phyloP scores from a whole-genome alignment of 2,329 filamentous ascomycete genomes.

The Clathrospora elynae region DNA sequence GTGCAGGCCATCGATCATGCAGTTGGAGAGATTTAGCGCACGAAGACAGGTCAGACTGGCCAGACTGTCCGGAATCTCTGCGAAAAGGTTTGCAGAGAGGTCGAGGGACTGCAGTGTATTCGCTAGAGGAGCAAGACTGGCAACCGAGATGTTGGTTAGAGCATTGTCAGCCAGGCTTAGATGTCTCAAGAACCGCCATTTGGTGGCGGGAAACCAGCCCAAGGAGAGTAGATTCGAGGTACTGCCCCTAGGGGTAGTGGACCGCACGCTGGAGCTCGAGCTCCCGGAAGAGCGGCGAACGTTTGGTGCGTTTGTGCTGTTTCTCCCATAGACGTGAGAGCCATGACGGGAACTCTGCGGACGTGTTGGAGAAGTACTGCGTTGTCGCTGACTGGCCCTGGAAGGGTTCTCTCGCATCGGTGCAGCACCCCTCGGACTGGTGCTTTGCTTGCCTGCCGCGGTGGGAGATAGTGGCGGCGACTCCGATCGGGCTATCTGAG shows the following conservation, averaged over 20 bases:
- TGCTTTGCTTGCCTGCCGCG: conserved; percentile 51
- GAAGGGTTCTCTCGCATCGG: conserved; percentile 64
- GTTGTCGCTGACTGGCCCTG: conserved; percentile 55
- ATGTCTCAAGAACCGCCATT: conserved; percentile 94
- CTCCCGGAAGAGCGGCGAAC: conserved; percentile 89
- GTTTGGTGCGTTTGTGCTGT: conserved; percentile 60
- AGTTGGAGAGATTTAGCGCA: conserved; percentile 90
- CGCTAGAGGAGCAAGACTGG: conserved; percentile 79
- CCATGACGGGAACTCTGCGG: conserved; percentile 76
- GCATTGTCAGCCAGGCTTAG: conserved; percentile 91
- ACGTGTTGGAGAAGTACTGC: conserved; percentile 81
- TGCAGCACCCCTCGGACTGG: conserved; percentile 54
- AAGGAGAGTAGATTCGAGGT: conserved; percentile 75
- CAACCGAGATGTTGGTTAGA: conserved; percentile 75
- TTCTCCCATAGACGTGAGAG: conserved; percentile 67
- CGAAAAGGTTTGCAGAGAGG: conserved; percentile 88
- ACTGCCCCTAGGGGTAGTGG: conserved; percentile 65
- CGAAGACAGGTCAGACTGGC: conserved; percentile 84
- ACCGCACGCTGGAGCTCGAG: conserved; percentile 76
- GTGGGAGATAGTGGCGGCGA: conserved; percentile 59
- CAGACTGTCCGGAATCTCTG: conserved; percentile 90
- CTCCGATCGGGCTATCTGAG: conserved; percentile 70
- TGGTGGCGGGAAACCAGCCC: conserved; percentile 76
- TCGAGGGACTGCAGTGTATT: conserved; percentile 91
- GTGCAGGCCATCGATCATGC: conserved; percentile 95